Evolutionary conservation across 1,284 basidiomycete species (phyloP), one percentile per base, ranked within the genome.

Genomic region (Ustilago bromivora): DNA sequence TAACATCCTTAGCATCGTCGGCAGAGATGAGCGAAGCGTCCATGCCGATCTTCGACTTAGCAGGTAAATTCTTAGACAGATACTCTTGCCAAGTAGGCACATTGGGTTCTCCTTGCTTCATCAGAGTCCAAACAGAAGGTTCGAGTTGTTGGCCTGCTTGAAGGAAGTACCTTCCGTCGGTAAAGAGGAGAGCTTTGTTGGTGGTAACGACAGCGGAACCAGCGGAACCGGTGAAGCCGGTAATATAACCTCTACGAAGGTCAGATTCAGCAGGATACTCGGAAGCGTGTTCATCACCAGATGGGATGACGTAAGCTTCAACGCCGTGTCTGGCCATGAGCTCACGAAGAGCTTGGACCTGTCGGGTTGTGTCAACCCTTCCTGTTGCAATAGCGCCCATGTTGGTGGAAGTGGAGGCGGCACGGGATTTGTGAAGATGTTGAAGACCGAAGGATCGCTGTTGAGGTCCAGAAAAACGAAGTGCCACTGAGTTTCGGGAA

Each of bases 121-220:
- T 95, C 82, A 98, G 87, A 2, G 90, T 92, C 96, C 96, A 98
- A 76, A 96, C 95, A 58, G 89, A 82, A 4, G 82, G 82, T 82
- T 96, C 94, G 56, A 99, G 88, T 88, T 99, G 93, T 81, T 96
- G 91, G 68, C 90, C 91, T 0, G 96, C 96, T 87, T 98, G 96
- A 13, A 97, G 88, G 84, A 93, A 97, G 87, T 98, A 99, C 52
- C 96, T 89, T 2, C 96, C 96, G 88, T 98, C 96, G 1, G 95
- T 97, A 86, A 95, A 96, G 55, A 95, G 88, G 71, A 89, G 91
- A 0, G 81, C 85, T 54, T 81, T 67, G 40, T 64, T 54, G 49
- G 63, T 86, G 0, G 94, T 95, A 23, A 98, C 89, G 55, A 96
- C 87, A 15, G 94, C 96, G 79, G 69, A 78, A 38, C 94, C 96